Evolutionary conservation across 176 grass and related monocot genomes (phyloP).

Genomic region (Oryza meyeriana): DNA sequence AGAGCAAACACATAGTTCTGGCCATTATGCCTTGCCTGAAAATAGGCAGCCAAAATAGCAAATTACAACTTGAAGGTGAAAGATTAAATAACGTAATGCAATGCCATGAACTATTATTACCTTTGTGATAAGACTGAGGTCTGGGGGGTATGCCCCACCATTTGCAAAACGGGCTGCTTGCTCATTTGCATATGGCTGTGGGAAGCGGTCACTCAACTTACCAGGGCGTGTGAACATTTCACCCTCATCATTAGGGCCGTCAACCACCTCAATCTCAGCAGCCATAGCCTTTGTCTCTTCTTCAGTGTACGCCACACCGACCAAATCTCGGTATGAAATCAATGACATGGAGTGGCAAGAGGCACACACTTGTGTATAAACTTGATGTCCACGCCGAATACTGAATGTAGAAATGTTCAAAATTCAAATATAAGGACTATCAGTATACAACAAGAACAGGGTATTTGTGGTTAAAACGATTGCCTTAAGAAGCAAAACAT

Average conservation of each 20-base stretch:
- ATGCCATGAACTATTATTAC: constrained; percentile 30
- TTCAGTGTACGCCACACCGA: constrained; percentile 95
- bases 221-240: constrained; percentile 87
- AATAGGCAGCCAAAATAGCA: neutral
- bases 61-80: neutral
- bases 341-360: constrained; percentile 98
- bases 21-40: constrained; percentile 85
- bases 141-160: constrained; percentile 94
- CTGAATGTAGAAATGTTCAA: constrained; percentile 39
- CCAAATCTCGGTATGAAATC: constrained; percentile 91
- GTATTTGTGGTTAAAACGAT: neutral
- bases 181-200: constrained; percentile 89
- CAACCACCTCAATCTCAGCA: constrained; percentile 95
- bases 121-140: constrained; percentile 97
- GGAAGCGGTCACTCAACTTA: constrained; percentile 93
- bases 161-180: constrained; percentile 97
- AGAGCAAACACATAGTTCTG: constrained; percentile 98
- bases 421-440: constrained; percentile 5
- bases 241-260: constrained; percentile 96
- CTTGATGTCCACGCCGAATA: constrained; percentile 93
- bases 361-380: constrained; percentile 96
- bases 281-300: constrained; percentile 98
- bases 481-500: neutral
- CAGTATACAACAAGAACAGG: neutral
- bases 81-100: constrained; percentile 6